phyloP scores from a whole-genome alignment of 2,329 filamentous ascomycete species.

The Diplocarpon rosae region DNA sequence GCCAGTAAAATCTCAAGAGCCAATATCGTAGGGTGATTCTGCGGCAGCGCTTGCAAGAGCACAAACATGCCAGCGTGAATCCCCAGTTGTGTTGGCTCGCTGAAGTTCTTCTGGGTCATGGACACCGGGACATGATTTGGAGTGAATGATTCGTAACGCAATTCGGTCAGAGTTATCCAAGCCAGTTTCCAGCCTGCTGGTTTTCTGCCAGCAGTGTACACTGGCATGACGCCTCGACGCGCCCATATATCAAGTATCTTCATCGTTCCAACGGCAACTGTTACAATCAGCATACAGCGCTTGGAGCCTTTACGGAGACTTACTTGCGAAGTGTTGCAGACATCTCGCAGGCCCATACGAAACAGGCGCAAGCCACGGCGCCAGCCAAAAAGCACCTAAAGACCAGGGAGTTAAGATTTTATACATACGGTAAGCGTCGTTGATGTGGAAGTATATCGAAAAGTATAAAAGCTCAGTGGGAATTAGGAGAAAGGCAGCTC shows the following conservation, averaged over 20 bases:
- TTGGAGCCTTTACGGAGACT: slow-evolving; percentile 4
- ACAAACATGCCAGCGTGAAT: slow-evolving; percentile 28
- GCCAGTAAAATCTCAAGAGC: slow-evolving; percentile 30
- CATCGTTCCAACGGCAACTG: slow-evolving; percentile 30
- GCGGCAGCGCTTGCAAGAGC: slow-evolving; percentile 29
- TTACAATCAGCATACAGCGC: slow-evolving; percentile 7
- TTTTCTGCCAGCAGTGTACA: slow-evolving; percentile 23
- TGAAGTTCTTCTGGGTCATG: slow-evolving; percentile 26
- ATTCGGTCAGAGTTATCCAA: slow-evolving; percentile 30
- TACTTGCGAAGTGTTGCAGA: slow-evolving; percentile 29
- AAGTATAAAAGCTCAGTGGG: slow-evolving; percentile 26
- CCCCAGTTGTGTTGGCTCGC: slow-evolving; percentile 28
- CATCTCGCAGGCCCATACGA: slow-evolving; percentile 25
- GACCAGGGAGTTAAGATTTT: slow-evolving; percentile 18
- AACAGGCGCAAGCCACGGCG: slow-evolving; percentile 25
- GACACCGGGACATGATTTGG: slow-evolving; percentile 30
- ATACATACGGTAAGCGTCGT: slow-evolving; percentile 18
- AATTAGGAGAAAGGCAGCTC: slow-evolving; percentile 20
- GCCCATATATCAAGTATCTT: slow-evolving; percentile 32
- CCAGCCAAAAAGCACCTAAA: slow-evolving; percentile 20
- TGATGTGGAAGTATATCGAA: slow-evolving; percentile 25
- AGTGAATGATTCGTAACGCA: slow-evolving; percentile 33
- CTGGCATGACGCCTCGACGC: slow-evolving; percentile 26
- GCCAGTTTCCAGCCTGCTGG: slow-evolving; percentile 25
- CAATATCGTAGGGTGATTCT: slow-evolving; percentile 27